Base-by-base conservation (phyloP, 2,329 filamentous ascomycete genomes). In the Arthrinium phaeospermum region DNA sequence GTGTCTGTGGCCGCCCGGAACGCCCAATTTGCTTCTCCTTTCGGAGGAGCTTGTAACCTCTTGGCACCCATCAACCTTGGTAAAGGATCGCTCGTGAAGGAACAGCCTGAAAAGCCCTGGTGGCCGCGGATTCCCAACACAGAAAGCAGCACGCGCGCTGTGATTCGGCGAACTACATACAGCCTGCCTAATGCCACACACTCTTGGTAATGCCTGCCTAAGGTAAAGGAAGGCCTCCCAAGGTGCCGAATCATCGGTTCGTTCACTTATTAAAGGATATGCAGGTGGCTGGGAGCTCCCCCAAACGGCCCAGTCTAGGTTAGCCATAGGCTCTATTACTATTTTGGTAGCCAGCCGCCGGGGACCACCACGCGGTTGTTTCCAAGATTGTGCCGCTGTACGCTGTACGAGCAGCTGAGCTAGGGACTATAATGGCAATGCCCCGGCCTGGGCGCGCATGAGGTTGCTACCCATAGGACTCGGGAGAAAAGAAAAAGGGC, bases 1-100 rank as follows among this genome's bases (percentile, higher is more conserved):
- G 19, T n/a, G 22, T 22, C 57, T 64, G 57, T 64, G 57, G n/a
- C 34, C 57, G 22, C 57, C 67, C 67, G 67, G 67, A 68, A 47
- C 67, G 67, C 45, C 46, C 16, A 47, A 68, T 68, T 47, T 68
- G 67, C 67, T 46, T 68, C 67, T 47, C 67, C 67, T 47, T 46
- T 46, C 41, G 45, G 67, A 27, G 8, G 67, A 68, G 45, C 41
- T 47, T 68, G 67, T 19, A 47, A 68, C 67, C 67, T 68, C 67
- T 68, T 47, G 67, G 67, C 67, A 19, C 24, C 24, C 67, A 16
- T 22, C n/a, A 46, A 30, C 44, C 67, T 68, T 44, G 67, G 41
- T 64, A 41, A 10, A 41, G 57, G 34, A 41, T 64, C 34, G 1
- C 37, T 41, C 37, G 8, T 22, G 34, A 64, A 64, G 30, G 57